Conservation (phyloP, 805 yeast species). For the Candida incommunis region DNA sequence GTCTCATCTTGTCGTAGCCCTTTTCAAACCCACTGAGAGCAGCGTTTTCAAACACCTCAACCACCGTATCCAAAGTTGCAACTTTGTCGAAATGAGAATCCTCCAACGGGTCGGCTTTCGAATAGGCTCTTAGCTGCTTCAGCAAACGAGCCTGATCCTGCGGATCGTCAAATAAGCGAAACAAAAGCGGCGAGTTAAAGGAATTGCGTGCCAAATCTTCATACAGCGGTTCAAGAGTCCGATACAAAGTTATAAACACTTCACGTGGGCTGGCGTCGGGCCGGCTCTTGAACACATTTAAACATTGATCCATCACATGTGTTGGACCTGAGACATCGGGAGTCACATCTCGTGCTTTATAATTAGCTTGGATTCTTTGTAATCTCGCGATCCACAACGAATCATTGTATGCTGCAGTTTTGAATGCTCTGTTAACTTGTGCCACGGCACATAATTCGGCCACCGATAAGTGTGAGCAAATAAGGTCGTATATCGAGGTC, state of each 20-base stretch:
- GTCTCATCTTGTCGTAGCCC: conserved; percentile 28
- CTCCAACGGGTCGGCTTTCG: conserved; percentile 21
- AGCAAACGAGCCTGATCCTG: conserved; percentile 37
- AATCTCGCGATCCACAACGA: conserved; percentile 8
- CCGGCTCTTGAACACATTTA: conserved; percentile 6
- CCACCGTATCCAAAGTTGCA: conserved; percentile 33
- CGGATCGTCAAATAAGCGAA: conserved; percentile 33
- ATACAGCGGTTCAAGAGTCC: conserved; percentile 30
- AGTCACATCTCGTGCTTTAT: conserved; percentile 4
- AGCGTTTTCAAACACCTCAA: conserved; percentile 62
- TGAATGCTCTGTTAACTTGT: conserved; percentile 26
- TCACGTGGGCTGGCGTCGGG: conserved; percentile 5
- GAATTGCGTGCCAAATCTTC: conserved; percentile 23
- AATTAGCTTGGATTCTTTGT: conserved; percentile 1
- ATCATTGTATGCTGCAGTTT: conserved; percentile 26
- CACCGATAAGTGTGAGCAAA: not conserved
- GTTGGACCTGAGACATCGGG: not conserved
- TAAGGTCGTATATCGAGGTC: not conserved
- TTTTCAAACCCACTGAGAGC: conserved; percentile 53
- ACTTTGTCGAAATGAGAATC: conserved; percentile 22
- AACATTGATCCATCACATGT: not conserved
- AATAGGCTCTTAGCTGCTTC: conserved; percentile 27
- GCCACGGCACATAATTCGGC: conserved; percentile 27
- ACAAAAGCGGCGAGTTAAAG: conserved; percentile 28
- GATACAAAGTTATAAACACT: conserved; percentile 17